Conservation (phyloP, 108 stramenopile species). For the Skeletonema marinoi region DNA sequence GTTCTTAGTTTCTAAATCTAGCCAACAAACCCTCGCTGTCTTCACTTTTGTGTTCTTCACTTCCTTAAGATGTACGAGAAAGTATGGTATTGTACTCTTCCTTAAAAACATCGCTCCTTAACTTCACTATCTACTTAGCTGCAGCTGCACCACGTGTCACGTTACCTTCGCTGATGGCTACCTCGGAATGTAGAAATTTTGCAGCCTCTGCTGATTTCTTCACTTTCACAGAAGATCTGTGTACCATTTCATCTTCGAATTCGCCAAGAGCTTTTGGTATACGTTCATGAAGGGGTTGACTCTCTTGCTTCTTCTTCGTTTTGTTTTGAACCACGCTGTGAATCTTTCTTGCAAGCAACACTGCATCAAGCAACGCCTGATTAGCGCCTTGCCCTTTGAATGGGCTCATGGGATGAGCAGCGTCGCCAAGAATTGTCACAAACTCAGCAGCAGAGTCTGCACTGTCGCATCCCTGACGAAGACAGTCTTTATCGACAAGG, state of each 20-base stretch:
- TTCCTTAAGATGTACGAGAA: no score
- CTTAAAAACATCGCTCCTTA: no score
- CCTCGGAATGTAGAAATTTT: slow-evolving; percentile 60
- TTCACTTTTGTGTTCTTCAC: no score
- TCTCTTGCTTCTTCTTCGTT: slow-evolving; percentile 1
- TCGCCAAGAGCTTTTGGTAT: slow-evolving; percentile 41
- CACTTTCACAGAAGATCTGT: slow-evolving; percentile 62
- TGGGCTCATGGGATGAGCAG: slow-evolving; percentile 82
- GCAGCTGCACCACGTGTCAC: slow-evolving; percentile 68
- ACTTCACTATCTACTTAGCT: background rate
- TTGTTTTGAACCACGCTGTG: slow-evolving; percentile 22
- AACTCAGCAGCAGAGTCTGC: slow-evolving; percentile 6
- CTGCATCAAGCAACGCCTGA: slow-evolving; percentile 81
- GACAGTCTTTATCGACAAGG: slow-evolving; percentile 36
- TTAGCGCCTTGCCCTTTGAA: slow-evolving; percentile 92
- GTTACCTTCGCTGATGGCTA: slow-evolving; percentile 65
- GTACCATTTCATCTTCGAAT: slow-evolving; percentile 69
- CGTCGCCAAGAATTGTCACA: slow-evolving; percentile 79
- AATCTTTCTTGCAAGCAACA: slow-evolving; percentile 62
- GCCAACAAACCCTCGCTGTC: no score
- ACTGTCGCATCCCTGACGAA: slow-evolving; percentile 23
- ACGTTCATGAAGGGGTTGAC: background rate
- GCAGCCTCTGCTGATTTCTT: slow-evolving; percentile 70
- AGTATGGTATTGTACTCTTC: no score
- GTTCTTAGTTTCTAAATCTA: no score